Evolutionary conservation across 2,329 filamentous ascomycete genomes (phyloP).

Genomic region (Diaporthe vaccinii): DNA sequence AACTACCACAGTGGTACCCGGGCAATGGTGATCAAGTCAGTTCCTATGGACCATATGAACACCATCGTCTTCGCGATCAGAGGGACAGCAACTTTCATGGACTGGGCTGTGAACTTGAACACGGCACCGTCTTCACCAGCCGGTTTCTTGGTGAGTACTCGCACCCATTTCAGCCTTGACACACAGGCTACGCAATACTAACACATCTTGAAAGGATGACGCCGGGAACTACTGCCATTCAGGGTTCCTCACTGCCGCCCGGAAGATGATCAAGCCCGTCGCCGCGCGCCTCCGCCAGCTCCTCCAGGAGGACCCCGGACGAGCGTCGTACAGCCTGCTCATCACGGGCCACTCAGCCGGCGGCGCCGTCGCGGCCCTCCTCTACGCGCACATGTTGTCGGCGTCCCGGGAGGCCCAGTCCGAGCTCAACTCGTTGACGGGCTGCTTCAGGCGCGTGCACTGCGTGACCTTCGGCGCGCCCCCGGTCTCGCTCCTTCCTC

Average conservation of each 20-base stretch:
- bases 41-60: conserved; percentile 82
- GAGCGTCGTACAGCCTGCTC: conserved; percentile 77
- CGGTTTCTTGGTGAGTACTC: conserved; percentile 71
- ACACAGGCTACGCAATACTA: background rate
- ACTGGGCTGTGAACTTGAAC: conserved; percentile 89
- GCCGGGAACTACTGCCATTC: conserved; percentile 82
- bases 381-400: conserved; percentile 86
- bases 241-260: conserved; percentile 82
- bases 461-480: conserved; percentile 90
- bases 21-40: conserved; percentile 86
- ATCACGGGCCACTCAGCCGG: conserved; percentile 91
- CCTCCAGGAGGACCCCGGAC: conserved; percentile 77
- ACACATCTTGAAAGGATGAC: conserved; percentile 70
- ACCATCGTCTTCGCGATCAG: conserved; percentile 88
- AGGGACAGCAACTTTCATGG: conserved; percentile 83
- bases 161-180: conserved; percentile 18
- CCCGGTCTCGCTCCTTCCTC: conserved; percentile 78
- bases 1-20: conserved; percentile 83
- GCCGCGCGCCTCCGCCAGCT: conserved; percentile 78
- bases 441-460: conserved; percentile 82
- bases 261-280: conserved; percentile 80
- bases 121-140: conserved; percentile 74
- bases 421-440: conserved; percentile 78
- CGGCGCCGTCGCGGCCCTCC: conserved; percentile 83
- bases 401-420: conserved; percentile 67